Evolutionary conservation across 2,329 filamentous ascomycete species (phyloP).

Genomic region (Cladobotryum mycophilum): DNA sequence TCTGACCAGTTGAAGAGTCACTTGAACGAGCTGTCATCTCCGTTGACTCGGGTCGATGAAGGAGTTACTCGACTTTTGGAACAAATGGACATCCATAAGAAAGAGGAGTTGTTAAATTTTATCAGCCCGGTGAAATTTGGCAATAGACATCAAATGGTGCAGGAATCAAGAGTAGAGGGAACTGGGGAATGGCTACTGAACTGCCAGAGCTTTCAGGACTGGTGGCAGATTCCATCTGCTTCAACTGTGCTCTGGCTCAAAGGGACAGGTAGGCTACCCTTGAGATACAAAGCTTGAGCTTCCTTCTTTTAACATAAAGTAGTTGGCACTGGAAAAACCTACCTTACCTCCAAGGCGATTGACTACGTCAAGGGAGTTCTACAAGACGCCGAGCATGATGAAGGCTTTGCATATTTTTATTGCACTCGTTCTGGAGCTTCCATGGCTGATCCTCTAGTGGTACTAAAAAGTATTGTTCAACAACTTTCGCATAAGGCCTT

Average conservation of each 20-base stretch:
- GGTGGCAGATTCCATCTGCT: background rate
- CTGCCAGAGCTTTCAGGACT: background rate
- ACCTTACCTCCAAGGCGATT: conserved; percentile 3
- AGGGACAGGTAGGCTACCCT: background rate
- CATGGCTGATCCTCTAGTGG: conserved; percentile 7
- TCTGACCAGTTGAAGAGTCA: background rate
- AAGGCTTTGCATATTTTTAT: conserved; percentile 16
- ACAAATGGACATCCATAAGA: background rate
- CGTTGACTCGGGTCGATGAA: background rate
- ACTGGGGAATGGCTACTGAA: conserved; percentile 2
- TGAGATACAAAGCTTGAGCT: background rate
- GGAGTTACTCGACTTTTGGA: background rate
- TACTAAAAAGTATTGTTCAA: conserved; percentile 14
- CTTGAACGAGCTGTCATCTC: background rate
- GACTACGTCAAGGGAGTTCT: background rate
- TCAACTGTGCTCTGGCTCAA: conserved; percentile 3
- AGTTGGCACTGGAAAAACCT: conserved; percentile 9
- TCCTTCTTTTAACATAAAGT: background rate
- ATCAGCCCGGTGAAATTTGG: conserved; percentile 6
- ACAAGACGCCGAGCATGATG: background rate
- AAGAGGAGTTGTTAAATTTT: background rate
- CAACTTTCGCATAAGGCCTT: conserved; percentile 8
- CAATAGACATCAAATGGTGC: background rate
- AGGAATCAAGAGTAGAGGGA: background rate
- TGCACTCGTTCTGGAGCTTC: conserved; percentile 12